Evolutionary conservation across 2,329 filamentous ascomycete species (phyloP).

Genomic region (Fonsecaea erecta): DNA sequence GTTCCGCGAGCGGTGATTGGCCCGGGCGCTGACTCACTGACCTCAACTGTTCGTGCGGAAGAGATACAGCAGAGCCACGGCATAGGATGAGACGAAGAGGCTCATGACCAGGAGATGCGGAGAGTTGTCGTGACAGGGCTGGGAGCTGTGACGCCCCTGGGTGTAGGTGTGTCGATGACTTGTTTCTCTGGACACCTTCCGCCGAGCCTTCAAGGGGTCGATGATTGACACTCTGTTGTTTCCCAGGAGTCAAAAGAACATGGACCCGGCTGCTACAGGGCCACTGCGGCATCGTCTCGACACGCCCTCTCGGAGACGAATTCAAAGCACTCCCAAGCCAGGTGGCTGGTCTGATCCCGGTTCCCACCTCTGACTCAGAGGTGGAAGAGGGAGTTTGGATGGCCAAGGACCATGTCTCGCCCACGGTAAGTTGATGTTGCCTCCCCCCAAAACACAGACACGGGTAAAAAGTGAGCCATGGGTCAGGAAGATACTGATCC

Average conservation of each 20-base stretch:
- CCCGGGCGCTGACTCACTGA: not conserved
- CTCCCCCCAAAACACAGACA: not conserved
- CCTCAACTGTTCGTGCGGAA: too few relatives aligned
- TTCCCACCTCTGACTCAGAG: constrained; percentile 49
- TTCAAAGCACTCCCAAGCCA: constrained; percentile 81
- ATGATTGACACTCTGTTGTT: not conserved
- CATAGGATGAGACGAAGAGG: not conserved
- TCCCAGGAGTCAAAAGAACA: constrained; percentile 68
- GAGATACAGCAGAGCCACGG: not conserved
- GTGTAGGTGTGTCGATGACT: constrained; percentile 62
- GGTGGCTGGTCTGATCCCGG: constrained; percentile 81
- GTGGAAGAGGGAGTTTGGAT: constrained; percentile 47
- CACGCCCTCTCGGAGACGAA: constrained; percentile 63
- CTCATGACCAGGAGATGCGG: constrained; percentile 43
- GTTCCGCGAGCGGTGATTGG: not conserved
- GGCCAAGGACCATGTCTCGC: constrained; percentile 51
- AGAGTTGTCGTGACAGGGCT: constrained; percentile 84
- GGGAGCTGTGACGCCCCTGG: constrained; percentile 81
- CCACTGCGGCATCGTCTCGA: constrained; percentile 78
- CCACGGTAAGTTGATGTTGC: constrained; percentile 43
- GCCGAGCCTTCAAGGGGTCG: too few relatives aligned
- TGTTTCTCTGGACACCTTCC: not conserved
- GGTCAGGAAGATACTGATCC: not conserved
- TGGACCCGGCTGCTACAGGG: constrained; percentile 82
- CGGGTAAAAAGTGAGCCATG: not conserved